phyloP scores from a whole-genome alignment of 306 rosid species.

The Dicorynia guianensis region DNA sequence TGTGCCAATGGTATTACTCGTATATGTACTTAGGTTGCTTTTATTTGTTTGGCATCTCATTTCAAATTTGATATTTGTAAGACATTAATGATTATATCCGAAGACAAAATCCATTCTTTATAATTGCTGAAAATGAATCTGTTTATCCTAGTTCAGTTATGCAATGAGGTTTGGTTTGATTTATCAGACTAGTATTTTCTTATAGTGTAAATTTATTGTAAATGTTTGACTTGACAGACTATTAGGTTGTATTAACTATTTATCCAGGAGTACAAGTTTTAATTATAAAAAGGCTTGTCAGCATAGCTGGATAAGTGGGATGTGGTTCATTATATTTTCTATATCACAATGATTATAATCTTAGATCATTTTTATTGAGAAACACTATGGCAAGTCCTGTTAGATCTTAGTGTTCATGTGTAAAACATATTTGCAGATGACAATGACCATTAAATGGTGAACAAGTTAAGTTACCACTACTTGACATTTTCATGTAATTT shows the following conservation, averaged over 20 bases:
- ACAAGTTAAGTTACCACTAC: not conserved
- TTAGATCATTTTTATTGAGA: not conserved
- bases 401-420: not conserved
- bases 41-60: not conserved
- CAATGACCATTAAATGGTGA: not conserved
- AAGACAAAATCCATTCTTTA: not conserved
- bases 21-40: conserved; percentile 10
- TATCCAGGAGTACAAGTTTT: not conserved
- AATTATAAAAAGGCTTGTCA: not conserved
- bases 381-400: not conserved
- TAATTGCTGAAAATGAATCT: not conserved
- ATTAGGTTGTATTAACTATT: not conserved
- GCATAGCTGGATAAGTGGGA: conserved; percentile 14
- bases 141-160: not conserved
- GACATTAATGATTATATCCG: not conserved
- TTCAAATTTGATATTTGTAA: conserved; percentile 20
- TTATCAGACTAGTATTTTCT: conserved; percentile 3
- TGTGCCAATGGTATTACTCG: conserved; percentile 14
- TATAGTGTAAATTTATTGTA: not conserved
- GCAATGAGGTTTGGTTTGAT: not conserved
- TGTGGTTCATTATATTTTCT: not conserved
- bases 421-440: not conserved
- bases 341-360: not conserved
- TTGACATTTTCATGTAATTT: not conserved
- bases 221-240: not conserved